These are phyloP conservation scores for Coemansia sp. DNA, from an alignment of 192 early-diverging fungal genomes.

Conservation along the genomic window DNA sequence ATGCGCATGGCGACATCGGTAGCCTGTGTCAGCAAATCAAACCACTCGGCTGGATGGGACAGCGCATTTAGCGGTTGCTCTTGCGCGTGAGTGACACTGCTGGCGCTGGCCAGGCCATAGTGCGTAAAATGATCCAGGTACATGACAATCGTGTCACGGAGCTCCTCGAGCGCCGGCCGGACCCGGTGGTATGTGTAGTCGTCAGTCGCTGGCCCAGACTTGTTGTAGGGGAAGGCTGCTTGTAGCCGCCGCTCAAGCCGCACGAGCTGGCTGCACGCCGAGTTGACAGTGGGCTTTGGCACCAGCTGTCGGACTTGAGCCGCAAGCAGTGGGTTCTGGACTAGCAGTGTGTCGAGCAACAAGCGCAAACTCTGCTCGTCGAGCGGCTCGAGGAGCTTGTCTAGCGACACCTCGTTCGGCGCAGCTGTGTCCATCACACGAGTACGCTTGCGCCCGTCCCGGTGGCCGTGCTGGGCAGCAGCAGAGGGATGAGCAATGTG, in stretches of 20 bases:
- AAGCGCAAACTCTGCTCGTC: slow-evolving; percentile 71
- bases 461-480: neutral
- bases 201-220: slow-evolving; percentile 71
- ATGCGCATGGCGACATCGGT: slow-evolving; percentile 73
- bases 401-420: slow-evolving; percentile 42
- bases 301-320: slow-evolving; percentile 69
- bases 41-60: slow-evolving; percentile 58
- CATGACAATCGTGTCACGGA: slow-evolving; percentile 69
- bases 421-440: slow-evolving; percentile 21
- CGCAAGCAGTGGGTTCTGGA: slow-evolving; percentile 70
- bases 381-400: slow-evolving; percentile 60
- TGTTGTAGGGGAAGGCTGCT: slow-evolving; percentile 85
- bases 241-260: slow-evolving; percentile 69
- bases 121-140: slow-evolving; percentile 78
- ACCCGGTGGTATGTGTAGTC: slow-evolving; percentile 92
- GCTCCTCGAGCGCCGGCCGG: slow-evolving; percentile 68
- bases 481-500: neutral
- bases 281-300: slow-evolving; percentile 82
- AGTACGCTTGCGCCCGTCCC: slow-evolving; percentile 37
- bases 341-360: slow-evolving; percentile 72
- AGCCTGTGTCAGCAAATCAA: slow-evolving; percentile 79
- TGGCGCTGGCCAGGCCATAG: slow-evolving; percentile 75
- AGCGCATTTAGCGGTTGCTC: slow-evolving; percentile 21
- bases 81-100: slow-evolving; percentile 3
- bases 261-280: slow-evolving; percentile 64